These are phyloP conservation scores for Tulasnella sp. DNA, from an alignment of 768 basidiomycete species.

Conservation along the genomic window DNA sequence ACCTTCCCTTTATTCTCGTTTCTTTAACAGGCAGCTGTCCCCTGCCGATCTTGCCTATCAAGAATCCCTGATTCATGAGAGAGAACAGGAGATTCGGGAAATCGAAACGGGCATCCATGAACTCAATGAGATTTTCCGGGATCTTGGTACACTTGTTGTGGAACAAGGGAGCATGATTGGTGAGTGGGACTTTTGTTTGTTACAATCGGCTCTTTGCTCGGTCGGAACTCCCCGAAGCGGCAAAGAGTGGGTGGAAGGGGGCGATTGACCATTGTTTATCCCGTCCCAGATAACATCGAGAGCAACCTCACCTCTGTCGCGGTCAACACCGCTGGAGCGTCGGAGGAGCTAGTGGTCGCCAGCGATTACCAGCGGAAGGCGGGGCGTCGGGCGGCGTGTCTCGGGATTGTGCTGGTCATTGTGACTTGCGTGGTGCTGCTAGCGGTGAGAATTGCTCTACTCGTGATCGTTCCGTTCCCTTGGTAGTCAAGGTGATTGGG, in stretches of 20 bases:
- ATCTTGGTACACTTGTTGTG: constrained; percentile 89
- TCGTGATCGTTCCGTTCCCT: constrained; percentile 15
- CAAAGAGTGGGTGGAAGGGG: constrained; percentile 19
- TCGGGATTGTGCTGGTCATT: constrained; percentile 83
- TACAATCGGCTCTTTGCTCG: not conserved
- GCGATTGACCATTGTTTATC: constrained; percentile 17
- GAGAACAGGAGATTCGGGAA: constrained; percentile 92
- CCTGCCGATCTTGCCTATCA: constrained; percentile 94
- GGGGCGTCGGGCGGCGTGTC: constrained; percentile 83
- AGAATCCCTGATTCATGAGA: constrained; percentile 91
- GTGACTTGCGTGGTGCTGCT: constrained; percentile 88
- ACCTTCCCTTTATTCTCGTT: not conserved
- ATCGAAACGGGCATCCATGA: constrained; percentile 98
- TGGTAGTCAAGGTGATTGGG: constrained; percentile 18
- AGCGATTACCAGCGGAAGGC: constrained; percentile 94
- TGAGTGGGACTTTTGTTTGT: constrained; percentile 47
- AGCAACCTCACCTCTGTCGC: constrained; percentile 87
- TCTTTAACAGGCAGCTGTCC: constrained; percentile 59
- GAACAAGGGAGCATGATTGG: constrained; percentile 96
- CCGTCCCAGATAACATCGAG: constrained; percentile 83
- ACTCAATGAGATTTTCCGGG: constrained; percentile 92
- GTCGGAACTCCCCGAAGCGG: constrained; percentile 16
- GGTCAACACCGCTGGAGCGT: constrained; percentile 77
- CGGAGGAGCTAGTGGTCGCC: constrained; percentile 85
- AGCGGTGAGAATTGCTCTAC: constrained; percentile 65